phyloP scores from a whole-genome alignment of 2,329 filamentous ascomycete genomes.

The Alternaria viburni region DNA sequence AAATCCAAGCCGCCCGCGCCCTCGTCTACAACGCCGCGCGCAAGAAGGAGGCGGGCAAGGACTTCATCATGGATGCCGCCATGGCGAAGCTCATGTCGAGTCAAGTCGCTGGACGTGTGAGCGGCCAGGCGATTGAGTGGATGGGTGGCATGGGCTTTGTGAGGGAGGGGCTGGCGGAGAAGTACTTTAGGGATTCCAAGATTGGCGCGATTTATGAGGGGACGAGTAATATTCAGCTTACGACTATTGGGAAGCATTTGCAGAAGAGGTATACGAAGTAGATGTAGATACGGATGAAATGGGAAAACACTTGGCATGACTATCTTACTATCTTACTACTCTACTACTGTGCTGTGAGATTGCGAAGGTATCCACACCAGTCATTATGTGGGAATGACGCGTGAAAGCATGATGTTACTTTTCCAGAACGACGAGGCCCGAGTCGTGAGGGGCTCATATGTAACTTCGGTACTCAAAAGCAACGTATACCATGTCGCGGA shows the following conservation, averaged over 20 bases:
- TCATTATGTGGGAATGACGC: not conserved
- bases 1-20: conserved; percentile 88
- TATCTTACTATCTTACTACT: too few species aligned
- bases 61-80: conserved; percentile 93
- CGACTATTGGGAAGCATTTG: conserved; percentile 73
- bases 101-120: conserved; percentile 88
- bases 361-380: too few species aligned
- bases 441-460: not conserved
- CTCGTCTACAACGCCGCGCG: conserved; percentile 95
- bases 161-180: conserved; percentile 93
- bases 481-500: not conserved
- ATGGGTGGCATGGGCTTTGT: conserved; percentile 99
- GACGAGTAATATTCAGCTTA: conserved; percentile 75
- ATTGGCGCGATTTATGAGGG: conserved; percentile 98
- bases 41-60: conserved; percentile 96
- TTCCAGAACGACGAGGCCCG: not conserved
- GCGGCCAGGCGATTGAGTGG: conserved; percentile 90
- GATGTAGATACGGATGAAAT: not conserved
- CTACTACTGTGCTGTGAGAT: too few species aligned
- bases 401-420: not conserved
- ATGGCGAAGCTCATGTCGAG: conserved; percentile 98
- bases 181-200: conserved; percentile 97
- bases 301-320: not conserved
- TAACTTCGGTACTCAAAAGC: not conserved
- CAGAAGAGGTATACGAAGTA: conserved; percentile 72